These are phyloP conservation scores for Debaryomyces hansenii DNA, from an alignment of 805 yeast species.

Conservation along the genomic window DNA sequence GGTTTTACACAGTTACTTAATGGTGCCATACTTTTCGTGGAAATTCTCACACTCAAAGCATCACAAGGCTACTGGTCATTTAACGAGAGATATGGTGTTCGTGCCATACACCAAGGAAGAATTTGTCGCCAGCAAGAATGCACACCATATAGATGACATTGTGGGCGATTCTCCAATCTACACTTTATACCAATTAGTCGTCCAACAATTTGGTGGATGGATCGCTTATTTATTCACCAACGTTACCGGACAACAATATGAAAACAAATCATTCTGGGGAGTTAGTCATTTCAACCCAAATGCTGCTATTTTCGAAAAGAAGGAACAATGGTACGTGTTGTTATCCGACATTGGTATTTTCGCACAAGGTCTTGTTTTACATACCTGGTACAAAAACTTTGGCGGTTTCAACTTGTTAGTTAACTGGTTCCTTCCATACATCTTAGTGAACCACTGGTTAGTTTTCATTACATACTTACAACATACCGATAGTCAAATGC, in stretches of 20 bases:
- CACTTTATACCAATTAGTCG: conserved; percentile 53
- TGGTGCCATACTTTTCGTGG: conserved; percentile 90
- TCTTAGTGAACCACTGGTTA: conserved; percentile 86
- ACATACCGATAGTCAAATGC: conserved; percentile 77
- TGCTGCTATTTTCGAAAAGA: conserved; percentile 72
- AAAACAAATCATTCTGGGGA: conserved; percentile 43
- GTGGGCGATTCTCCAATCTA: conserved; percentile 74
- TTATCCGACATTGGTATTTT: conserved; percentile 73
- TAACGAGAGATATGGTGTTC: conserved; percentile 81
- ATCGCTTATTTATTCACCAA: conserved; percentile 61
- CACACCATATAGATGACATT: conserved; percentile 49
- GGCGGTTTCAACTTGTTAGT: conserved; percentile 65
- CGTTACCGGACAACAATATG: conserved; percentile 73
- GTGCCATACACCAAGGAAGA: conserved; percentile 69
- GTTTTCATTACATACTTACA: conserved; percentile 84
- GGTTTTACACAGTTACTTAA: conserved; percentile 72
- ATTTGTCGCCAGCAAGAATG: conserved; percentile 41
- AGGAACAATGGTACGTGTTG: conserved; percentile 70
- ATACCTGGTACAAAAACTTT: conserved; percentile 58
- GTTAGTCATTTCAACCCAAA: conserved; percentile 71
- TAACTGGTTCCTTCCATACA: conserved; percentile 75
- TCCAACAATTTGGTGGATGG: conserved; percentile 83
- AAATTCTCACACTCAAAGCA: conserved; percentile 81
- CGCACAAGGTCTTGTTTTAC: conserved; percentile 50
- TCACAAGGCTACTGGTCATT: conserved; percentile 87